Conservation (phyloP, 1,139 yeast species). For the Sugiyamaella paludigena region DNA sequence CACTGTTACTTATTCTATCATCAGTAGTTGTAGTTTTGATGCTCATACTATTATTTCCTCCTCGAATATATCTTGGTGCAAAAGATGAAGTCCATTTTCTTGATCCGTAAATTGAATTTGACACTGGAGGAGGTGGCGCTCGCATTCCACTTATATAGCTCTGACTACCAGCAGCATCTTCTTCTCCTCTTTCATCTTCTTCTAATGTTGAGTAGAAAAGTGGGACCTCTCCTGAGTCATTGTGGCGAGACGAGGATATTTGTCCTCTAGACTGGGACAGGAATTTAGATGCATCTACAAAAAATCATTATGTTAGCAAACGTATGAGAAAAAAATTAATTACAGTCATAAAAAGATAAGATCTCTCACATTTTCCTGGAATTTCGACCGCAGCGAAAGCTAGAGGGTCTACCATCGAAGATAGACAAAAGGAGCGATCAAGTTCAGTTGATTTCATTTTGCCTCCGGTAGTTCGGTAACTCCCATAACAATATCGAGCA, state of each 20-base stretch:
- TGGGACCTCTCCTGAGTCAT: slow-evolving; percentile 29
- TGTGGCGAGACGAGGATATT: slow-evolving; percentile 15
- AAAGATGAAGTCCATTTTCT: slow-evolving; percentile 24
- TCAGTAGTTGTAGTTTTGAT: neutral
- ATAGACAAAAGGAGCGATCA: too few relatives aligned
- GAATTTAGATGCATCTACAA: slow-evolving; percentile 41
- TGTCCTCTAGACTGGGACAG: slow-evolving; percentile 38
- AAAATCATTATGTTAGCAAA: neutral
- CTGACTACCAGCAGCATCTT: slow-evolving; percentile 13
- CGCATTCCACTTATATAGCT: too few relatives aligned
- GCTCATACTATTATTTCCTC: slow-evolving; percentile 1
- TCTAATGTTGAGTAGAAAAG: slow-evolving; percentile 34
- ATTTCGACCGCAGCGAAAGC: neutral
- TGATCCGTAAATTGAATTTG: slow-evolving; percentile 25
- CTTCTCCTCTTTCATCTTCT: slow-evolving; percentile 21
- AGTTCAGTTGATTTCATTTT: too few relatives aligned
- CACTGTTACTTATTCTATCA: neutral
- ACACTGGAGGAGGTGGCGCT: neutral
- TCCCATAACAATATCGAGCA: too few relatives aligned
- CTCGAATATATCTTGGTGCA: slow-evolving; percentile 18
- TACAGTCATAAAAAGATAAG: too few relatives aligned
- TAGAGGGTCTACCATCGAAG: too few relatives aligned
- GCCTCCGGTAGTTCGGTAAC: too few relatives aligned
- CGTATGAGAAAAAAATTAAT: neutral
- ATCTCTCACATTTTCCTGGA: too few relatives aligned